Evolutionary conservation across 208 protist genomes (phyloP).

Genomic region (Naegleria lovaniensis): DNA sequence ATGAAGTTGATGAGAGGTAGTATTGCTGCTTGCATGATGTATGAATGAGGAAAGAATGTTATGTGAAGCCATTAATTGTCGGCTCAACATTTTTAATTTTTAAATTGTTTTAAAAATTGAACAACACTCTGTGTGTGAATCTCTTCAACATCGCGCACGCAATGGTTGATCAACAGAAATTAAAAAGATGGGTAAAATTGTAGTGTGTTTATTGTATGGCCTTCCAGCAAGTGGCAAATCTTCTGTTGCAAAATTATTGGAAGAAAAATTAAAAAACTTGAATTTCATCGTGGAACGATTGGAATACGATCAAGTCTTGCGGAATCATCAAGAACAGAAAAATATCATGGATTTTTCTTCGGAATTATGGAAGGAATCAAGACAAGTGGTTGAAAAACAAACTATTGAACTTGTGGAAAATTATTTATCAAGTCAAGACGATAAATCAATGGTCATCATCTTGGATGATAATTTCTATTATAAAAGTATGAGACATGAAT

Average conservation of each 20-base stretch:
- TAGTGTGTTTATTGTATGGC: background rate
- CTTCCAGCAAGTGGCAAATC: background rate
- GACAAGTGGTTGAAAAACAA: background rate
- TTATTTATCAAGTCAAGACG: background rate
- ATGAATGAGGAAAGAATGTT: no score
- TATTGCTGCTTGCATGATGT: no score
- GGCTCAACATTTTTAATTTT: no score
- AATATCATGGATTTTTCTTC: background rate
- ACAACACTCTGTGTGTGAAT: no score
- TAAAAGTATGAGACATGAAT: background rate
- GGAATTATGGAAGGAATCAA: background rate
- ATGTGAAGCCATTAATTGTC: no score
- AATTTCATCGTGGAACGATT: background rate
- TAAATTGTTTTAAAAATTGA: no score
- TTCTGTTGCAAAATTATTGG: background rate
- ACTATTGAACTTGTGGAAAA: background rate
- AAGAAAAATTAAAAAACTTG: background rate
- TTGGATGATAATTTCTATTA: conserved; percentile 8
- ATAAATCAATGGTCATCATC: background rate
- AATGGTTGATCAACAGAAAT: no score
- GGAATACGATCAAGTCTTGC: background rate
- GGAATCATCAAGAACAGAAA: background rate
- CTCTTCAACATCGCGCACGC: no score
- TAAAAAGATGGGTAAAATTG: background rate
- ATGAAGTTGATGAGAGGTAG: no score